Evolutionary conservation across 2,329 filamentous ascomycete genomes (phyloP).

Genomic region (Phaeosphaeria sp.): DNA sequence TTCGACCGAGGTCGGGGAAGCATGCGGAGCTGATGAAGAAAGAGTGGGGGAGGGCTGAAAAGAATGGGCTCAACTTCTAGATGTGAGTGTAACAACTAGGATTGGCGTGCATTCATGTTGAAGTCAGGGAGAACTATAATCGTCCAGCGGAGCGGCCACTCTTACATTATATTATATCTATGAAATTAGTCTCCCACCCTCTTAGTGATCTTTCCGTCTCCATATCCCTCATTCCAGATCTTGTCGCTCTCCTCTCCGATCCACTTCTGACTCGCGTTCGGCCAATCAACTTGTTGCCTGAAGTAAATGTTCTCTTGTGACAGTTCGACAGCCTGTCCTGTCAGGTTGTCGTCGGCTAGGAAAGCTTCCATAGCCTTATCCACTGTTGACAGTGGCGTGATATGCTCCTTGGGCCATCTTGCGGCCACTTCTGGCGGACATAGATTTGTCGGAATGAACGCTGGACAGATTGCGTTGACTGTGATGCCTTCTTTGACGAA

Average conservation of each 20-base stretch:
- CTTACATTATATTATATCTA: not conserved
- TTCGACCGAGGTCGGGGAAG: slow-evolving; percentile 30
- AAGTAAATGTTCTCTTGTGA: slow-evolving; percentile 51
- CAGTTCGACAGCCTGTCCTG: slow-evolving; percentile 52
- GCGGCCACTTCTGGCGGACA: slow-evolving; percentile 48
- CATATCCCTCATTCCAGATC: slow-evolving; percentile 44
- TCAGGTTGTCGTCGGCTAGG: slow-evolving; percentile 41
- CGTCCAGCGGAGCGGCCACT: not conserved
- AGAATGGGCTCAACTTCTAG: slow-evolving; percentile 25
- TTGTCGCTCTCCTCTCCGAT: slow-evolving; percentile 36
- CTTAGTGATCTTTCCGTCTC: slow-evolving; percentile 21
- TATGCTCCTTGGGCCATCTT: slow-evolving; percentile 47
- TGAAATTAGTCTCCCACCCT: slow-evolving; percentile 23
- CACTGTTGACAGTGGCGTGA: slow-evolving; percentile 52
- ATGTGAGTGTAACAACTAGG: not conserved
- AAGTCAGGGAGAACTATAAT: no score
- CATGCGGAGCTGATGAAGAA: slow-evolving; percentile 32
- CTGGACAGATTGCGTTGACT: slow-evolving; percentile 52
- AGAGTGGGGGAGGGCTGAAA: slow-evolving; percentile 29
- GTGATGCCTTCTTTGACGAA: slow-evolving; percentile 46
- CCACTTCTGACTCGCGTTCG: slow-evolving; percentile 52
- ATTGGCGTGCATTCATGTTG: not conserved
- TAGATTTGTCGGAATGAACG: slow-evolving; percentile 49
- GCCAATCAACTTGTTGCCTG: slow-evolving; percentile 47
- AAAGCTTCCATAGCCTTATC: slow-evolving; percentile 50